Base-by-base conservation (phyloP, 306 rosid species). In the Clitoria ternatea region DNA sequence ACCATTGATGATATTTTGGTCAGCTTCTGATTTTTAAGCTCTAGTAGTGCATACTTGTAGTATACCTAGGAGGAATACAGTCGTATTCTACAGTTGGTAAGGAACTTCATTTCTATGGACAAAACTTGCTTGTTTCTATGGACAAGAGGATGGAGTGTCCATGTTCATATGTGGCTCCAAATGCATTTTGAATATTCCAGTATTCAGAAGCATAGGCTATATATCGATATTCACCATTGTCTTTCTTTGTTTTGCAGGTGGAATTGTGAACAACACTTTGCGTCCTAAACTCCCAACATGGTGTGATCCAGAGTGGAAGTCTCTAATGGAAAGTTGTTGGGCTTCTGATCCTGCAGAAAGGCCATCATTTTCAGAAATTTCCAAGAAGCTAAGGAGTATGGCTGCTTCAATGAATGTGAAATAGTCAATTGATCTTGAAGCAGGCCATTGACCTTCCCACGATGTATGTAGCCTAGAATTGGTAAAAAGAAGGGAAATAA, bases 271-370 rank as follows among this genome's bases (percentile, higher is more conserved):
- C 88, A 89, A 85, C 77, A 57, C 79, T 2, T 83, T 95, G 52
- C 96, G 97, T 43, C 99, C 99, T 4, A 90, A 91, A 81, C 85
- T 79, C 81, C 99, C 97, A 32, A 67, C 96, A 2, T 91, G 99
- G 99, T 95, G 97, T 52, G 99, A 95, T 83, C 99, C 99, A 22
- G 99, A 91, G 83, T 95, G 99, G 99, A 95, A 89, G 81, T 77
- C 96, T 73, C 76, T 95, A 74, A 95, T 95, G 99, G 94, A 88
- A 82, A 86, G 90, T 81, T 84, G 91, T 73, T 95, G 99, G 99
- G 88, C 92, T 61, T 83, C 97, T 23, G 99, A 95, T 40, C 96
- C 97, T 9, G 44, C 79, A 7, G 81, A 62, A 52, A 89, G 99
- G 64, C 96, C 99, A 74, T 91, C 99, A 3, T 95, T 95, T 85